These are phyloP conservation scores for Benincasa hispida DNA, from an alignment of 306 rosid species.

Conservation along the genomic window DNA sequence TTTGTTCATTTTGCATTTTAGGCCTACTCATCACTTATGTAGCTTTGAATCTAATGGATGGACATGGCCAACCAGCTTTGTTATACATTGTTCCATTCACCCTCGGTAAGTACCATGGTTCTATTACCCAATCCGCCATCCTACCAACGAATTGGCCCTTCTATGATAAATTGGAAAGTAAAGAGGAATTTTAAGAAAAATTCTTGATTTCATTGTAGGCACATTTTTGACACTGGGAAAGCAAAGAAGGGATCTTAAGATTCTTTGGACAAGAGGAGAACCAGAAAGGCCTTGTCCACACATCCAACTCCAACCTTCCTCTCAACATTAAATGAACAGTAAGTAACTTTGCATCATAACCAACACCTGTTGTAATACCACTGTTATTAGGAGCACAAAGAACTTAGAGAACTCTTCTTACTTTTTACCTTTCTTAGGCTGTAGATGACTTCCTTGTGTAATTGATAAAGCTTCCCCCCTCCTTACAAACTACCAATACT, in stretches of 20 bases:
- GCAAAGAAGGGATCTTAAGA: conserved; percentile 79
- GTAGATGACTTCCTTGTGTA: conserved; percentile 4
- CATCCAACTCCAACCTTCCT: conserved; percentile 35
- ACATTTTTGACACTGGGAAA: conserved; percentile 83
- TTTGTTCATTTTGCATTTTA: conserved; percentile 16
- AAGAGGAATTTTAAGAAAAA: not conserved
- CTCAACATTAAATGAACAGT: conserved; percentile 8
- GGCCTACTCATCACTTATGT: conserved; percentile 90
- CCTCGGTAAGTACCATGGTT: conserved; percentile 46
- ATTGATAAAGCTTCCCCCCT: not conserved
- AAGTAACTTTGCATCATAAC: conserved; percentile 1
- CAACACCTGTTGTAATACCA: conserved; percentile 11
- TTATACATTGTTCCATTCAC: conserved; percentile 94
- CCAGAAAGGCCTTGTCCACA: conserved; percentile 86
- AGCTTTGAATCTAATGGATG: conserved; percentile 98
- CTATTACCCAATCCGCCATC: not conserved
- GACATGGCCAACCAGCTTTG: conserved; percentile 97
- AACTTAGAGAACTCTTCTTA: conserved; percentile 3
- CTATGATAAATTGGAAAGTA: not conserved
- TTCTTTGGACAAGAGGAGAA: conserved; percentile 87
- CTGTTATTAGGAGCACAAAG: not conserved
- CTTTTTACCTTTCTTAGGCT: not conserved
- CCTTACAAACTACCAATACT: not conserved
- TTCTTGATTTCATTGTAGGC: conserved; percentile 25
- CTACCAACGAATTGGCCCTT: not conserved